Evolutionary conservation across 2,329 filamentous ascomycete genomes (phyloP).

Genomic region (Sporothrix brasiliensis): DNA sequence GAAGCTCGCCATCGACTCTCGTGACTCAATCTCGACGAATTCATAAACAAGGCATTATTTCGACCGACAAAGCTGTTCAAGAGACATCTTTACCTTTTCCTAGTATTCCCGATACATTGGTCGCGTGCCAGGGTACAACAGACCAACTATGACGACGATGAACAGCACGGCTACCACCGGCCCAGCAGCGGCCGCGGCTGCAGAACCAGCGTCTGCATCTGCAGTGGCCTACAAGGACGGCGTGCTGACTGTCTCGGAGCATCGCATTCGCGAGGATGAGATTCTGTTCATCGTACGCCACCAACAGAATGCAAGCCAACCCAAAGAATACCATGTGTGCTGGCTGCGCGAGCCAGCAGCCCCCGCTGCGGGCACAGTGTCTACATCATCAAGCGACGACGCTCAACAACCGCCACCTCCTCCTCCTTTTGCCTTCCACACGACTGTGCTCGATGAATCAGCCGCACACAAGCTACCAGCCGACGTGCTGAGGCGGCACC

Average conservation of each 20-base stretch:
- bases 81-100: background rate
- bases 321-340: slow-evolving; percentile 9
- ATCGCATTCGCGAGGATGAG: slow-evolving; percentile 40
- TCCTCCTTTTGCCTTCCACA: slow-evolving; percentile 36
- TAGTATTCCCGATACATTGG: background rate
- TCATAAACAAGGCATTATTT: background rate
- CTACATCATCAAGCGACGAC: background rate
- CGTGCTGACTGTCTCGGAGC: slow-evolving; percentile 29
- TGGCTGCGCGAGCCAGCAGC: slow-evolving; percentile 20
- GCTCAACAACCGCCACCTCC: background rate
- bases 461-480: slow-evolving; percentile 42
- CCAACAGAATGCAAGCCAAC: background rate
- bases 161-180: slow-evolving; percentile 1
- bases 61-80: background rate
- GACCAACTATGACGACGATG: background rate
- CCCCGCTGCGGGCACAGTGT: background rate
- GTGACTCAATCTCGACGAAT: slow-evolving; percentile 17
- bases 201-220: background rate
- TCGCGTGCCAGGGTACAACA: background rate
- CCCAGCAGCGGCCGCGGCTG: background rate
- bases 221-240: slow-evolving; percentile 28
- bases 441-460: slow-evolving; percentile 36
- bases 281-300: slow-evolving; percentile 38
- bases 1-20: background rate
- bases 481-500: slow-evolving; percentile 44